Base-by-base conservation (phyloP, 345 rosid species). In the Psidium guajava region DNA sequence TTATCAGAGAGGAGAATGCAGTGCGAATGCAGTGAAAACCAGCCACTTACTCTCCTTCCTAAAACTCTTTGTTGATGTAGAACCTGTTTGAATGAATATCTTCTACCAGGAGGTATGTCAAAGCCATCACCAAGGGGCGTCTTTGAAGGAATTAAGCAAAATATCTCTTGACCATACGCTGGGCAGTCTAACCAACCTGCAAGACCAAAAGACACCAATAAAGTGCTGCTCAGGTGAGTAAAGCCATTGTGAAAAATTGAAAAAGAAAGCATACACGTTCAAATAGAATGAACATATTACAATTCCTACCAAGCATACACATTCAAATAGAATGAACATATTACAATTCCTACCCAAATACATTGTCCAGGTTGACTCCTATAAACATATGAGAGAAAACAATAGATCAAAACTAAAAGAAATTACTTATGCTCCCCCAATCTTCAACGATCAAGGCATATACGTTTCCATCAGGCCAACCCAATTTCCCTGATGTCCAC, bases 121-220 rank as follows among this genome's bases (percentile, higher is more conserved):
- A 89, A 98, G 87, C 90, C 83, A 92, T 98, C 99, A 84, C 95
- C 91, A 59, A 98, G 95, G 18, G 99, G 99, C 89, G 94, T 98
- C 91, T 98, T 98, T 6, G 99, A 98, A 87, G 99, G 99, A 88
- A 98, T 88, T 20, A 98, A 86, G 85, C 87, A 88, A 85, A 88
- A 89, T 53, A 98, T 94, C 87, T 96, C 99, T 55, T 88, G 85
- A 85, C 99, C 99, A 90, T 40, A 85, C 53, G 94, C 24, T 85
- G 99, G 99, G 90, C 99, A 98, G 52, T 94, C 98, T 84, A 98
- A 87, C 99, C 99, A 98, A 89, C 99, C 99, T 96, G 92, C 11
- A 86, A 86, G 77, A 84, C 54, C 77, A 47, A 40, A 40, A 22
- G 42, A 53, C 83, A 81, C 44, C 36, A 25, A 54, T 69, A 73